Evolutionary conservation across 805 yeast species (phyloP), one percentile per base, ranked within the genome.

Genomic region (Metschnikowia peoriensis): DNA sequence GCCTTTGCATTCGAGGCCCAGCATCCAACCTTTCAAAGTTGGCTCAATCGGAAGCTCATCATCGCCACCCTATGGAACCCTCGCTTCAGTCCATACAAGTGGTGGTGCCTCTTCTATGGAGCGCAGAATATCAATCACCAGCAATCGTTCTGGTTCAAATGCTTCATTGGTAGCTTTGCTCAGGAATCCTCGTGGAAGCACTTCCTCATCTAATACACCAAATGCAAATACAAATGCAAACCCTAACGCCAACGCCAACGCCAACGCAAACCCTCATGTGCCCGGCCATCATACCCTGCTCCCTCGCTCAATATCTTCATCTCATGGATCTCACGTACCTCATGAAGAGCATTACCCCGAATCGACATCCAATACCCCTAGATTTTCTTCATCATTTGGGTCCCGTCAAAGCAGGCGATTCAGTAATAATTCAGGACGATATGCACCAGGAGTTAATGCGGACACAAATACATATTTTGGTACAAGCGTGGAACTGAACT

Each of bases 361-460:
- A 17, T 65, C 62, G 44, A 60, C 70, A 6, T 64, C 76, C 28
- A 73, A 62, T 34, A 73, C 85, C 0, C 86, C 88, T 1, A 77
- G 84, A 56, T 86, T 85, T 58, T 80, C 89, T 2, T 83, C 93
- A 0, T 85, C 92, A 0, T 86, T 86, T 66, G 88, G 89, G 0
- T 83, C 85, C n/a, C 71, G 88, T 46, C 76, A 72, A 14, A 71
- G 76, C 52, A 77, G 86, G n/a, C 73, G 88, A 32, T 72, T 70
- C 53, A 68, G 75, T 41, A 71, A 66, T 52, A 66, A 75, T n/a
- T 54, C 58, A 22, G 39, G 57, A 16, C 29, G 56, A 49, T 17
- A 41, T 50, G 38, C 42, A 41, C 28, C 54, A 17, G 55, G 67
- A 9, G 64, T 62, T 11, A 64, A 63, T 17, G 59, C 61, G 45